These are phyloP conservation scores for Calonectria leucothoes DNA, from an alignment of 2,329 filamentous ascomycete genomes.

Conservation along the genomic window DNA sequence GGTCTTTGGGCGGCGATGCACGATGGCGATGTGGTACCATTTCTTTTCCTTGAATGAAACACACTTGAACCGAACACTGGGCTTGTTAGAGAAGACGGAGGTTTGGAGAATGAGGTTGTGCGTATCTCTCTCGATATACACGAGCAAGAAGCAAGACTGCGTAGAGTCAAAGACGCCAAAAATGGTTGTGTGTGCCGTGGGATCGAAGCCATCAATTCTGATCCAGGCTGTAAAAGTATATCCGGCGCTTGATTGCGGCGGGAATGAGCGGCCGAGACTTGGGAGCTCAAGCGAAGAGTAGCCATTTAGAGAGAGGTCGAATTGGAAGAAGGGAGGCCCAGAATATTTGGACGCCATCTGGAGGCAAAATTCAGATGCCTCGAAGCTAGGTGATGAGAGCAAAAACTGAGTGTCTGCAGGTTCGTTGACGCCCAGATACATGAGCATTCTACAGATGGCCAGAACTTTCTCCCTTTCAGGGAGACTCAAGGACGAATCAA, in stretches of 20 bases:
- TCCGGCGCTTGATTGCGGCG: constrained; percentile 80
- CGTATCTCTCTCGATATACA: constrained; percentile 94
- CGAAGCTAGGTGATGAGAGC: constrained; percentile 62
- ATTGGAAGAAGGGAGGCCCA: constrained; percentile 88
- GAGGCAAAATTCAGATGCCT: constrained; percentile 76
- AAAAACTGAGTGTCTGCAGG: constrained; percentile 88
- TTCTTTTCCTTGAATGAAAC: constrained; percentile 77
- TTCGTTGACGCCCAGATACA: constrained; percentile 80
- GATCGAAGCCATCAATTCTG: constrained; percentile 87
- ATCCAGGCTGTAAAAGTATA: constrained; percentile 95
- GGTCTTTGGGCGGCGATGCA: constrained; percentile 83
- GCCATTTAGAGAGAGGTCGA: constrained; percentile 89
- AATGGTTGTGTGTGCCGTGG: constrained; percentile 87
- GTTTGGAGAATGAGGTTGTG: constrained; percentile 96
- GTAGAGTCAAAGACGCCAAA: constrained; percentile 94
- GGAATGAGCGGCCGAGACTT: constrained; percentile 86
- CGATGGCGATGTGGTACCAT: constrained; percentile 95
- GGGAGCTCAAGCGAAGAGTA: constrained; percentile 91
- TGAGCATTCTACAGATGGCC: constrained; percentile 75
- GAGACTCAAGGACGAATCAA: constrained; percentile 61
- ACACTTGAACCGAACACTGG: constrained; percentile 94
- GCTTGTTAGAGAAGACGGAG: constrained; percentile 85
- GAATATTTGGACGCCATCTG: constrained; percentile 80
- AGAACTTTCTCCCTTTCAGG: constrained; percentile 71
- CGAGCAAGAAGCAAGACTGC: constrained; percentile 92